Evolutionary conservation across 2,329 filamentous ascomycete species (phyloP), one percentile per base, ranked within the genome.

Genomic region (Fusarium zealandicum): DNA sequence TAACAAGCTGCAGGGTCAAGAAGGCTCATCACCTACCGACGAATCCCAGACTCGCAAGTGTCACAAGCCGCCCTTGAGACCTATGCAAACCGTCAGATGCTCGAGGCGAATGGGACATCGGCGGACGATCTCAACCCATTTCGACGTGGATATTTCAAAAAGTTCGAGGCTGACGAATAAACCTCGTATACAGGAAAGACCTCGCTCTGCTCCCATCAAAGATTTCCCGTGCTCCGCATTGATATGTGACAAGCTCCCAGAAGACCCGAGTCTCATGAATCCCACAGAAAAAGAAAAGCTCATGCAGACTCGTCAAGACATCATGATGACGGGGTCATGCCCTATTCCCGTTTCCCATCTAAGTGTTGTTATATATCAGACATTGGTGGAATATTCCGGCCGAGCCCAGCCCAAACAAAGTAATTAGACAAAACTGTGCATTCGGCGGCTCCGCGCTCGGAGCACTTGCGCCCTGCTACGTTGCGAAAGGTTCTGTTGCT

Each of bases 11-110:
- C 40, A 92, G 90, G 93, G 95, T 95, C 92, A 16, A 84, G 95
- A 54, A 84, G 92, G 61, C 79, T 99, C 30, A 89, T 98, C 45
- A 96, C 92, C 0, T 98, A 98, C 72, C 82, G 86, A 37, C 84
- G 92, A 45, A 76, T 90, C 16, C 80, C 83, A 1, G 86, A 91
- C 63, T 76, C 70, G 10, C 76, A 81, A 28, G 80, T 90, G 7
- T 79, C 81, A 44, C 56, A 65, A 10, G 67, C 70, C 1, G 76
- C 76, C 7, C 67, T 84, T 17, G 69, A 71, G 39, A 64, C 68
- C 33, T 75, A 75, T 43, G 52, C 60, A n/a, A 63, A 56, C 14
- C 67, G 67, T 14, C 67, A 71, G 61, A 62, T 58, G 47, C 64
- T 69, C 58, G 52, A 66, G 64, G 43, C 65, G 1, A 67, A 65